Evolutionary conservation across 1,284 basidiomycete species (phyloP).

Genomic region (Trametes pubescens): DNA sequence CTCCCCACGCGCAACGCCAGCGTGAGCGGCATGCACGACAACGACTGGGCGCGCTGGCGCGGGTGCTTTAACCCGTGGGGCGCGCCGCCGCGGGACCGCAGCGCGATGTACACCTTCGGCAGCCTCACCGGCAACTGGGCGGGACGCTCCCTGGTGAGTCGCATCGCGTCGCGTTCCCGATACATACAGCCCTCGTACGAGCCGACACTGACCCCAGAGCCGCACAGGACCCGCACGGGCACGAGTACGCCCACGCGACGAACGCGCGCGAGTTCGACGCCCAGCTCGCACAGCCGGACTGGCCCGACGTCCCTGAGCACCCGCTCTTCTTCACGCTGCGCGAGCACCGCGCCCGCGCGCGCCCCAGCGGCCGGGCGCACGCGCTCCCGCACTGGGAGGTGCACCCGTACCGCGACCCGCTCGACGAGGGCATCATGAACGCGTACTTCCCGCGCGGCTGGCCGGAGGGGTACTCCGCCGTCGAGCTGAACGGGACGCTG

Average conservation of each 20-base stretch:
- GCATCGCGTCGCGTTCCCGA: neutral
- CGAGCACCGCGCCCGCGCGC: conserved; percentile 58
- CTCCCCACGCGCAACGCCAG: conserved; percentile 35
- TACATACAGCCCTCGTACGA: no score
- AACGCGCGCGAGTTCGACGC: conserved; percentile 46
- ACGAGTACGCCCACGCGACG: conserved; percentile 43
- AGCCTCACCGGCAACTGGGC: conserved; percentile 65
- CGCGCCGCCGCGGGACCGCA: conserved; percentile 40
- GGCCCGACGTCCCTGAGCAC: conserved; percentile 44
- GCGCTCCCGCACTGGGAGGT: conserved; percentile 5
- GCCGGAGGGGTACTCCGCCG: conserved; percentile 26
- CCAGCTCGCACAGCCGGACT: conserved; percentile 33
- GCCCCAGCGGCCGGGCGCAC: conserved; percentile 34
- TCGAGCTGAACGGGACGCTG: conserved; percentile 32
- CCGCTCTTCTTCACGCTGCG: conserved; percentile 63
- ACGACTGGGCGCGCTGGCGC: conserved; percentile 63
- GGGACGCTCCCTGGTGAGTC: conserved; percentile 63
- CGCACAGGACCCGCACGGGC: conserved; percentile 43
- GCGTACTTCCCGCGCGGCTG: conserved; percentile 57
- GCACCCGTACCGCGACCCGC: conserved; percentile 30
- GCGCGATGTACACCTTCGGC: conserved; percentile 52
- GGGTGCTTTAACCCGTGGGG: conserved; percentile 55
- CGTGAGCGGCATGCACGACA: conserved; percentile 58
- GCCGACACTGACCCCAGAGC: no score
- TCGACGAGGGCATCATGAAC: conserved; percentile 59